phyloP scores from a whole-genome alignment of 768 basidiomycete genomes.

The Boletus insuetus region DNA sequence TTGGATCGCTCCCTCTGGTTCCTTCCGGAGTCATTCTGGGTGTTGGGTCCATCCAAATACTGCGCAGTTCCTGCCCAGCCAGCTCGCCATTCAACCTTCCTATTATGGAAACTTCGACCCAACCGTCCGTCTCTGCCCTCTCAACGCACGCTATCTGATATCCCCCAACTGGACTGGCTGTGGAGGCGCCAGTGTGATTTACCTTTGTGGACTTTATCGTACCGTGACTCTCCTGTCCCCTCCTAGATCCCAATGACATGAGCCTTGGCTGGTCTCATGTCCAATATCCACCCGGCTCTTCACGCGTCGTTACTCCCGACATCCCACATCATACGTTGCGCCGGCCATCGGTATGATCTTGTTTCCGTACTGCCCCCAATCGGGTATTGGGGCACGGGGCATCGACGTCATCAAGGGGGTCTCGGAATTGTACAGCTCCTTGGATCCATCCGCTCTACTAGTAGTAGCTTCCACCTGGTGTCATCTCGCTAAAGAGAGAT shows the following conservation, averaged over 20 bases:
- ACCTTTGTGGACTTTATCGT: constrained; percentile 11
- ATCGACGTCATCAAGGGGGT: constrained; percentile 22
- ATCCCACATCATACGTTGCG: not conserved
- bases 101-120: constrained; percentile 24
- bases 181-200: constrained; percentile 20
- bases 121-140: constrained; percentile 10
- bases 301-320: not conserved
- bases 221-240: too few relatives aligned
- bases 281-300: constrained; percentile 15
- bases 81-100: constrained; percentile 28
- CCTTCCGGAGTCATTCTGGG: constrained; percentile 11
- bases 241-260: too few relatives aligned
- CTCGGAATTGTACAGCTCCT: not conserved
- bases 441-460: not conserved
- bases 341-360: not conserved
- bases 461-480: not conserved
- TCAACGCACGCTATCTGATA: not conserved
- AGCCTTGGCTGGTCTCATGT: not conserved
- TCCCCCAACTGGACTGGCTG: constrained; percentile 16
- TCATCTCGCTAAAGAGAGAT: constrained; percentile 13
- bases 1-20: constrained; percentile 16
- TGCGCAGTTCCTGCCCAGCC: constrained; percentile 5
- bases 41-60: not conserved
- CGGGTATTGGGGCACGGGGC: constrained; percentile 2
- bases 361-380: constrained; percentile 5